Base-by-base conservation (phyloP, 2,329 filamentous ascomycete genomes). In the Calcarisporium arbuscula region DNA sequence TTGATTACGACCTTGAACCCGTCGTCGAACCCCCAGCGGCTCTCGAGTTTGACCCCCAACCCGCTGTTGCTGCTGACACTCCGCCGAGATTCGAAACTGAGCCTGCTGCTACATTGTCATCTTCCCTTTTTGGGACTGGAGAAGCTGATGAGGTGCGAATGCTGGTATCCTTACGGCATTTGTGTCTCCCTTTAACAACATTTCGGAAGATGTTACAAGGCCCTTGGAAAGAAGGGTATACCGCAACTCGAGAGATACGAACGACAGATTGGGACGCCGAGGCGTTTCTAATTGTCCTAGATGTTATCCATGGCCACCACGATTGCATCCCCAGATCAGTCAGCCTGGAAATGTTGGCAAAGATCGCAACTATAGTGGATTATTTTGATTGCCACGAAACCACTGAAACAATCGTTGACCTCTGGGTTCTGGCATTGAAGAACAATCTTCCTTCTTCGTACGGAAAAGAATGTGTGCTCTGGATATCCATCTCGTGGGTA, bases 231-330 rank as follows among this genome's bases (percentile, higher is more conserved):
- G 34, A 42, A 17, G 30, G 12, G n/a, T n/a, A n/a, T n/a, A 10
- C 12, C 14, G 12, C 32, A 36, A 55, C 35, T 43, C 39, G 32
- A 33, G 31, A n/a, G 26, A 15, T 29, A 19, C 16, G 28, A 30
- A 31, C 29, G 8, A 22, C 28, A 9, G 32, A 31, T 12, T 53
- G 57, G 35, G 57, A 70, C 34, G 43, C 51, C 5, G 48, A 60
- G 6, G 62, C 65, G 0, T 52, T 70, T 5, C 47, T 57, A 8
- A 58, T 62, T 14, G 35, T 70, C 2, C 48, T 71, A 30, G 58
- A 67, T 38, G 60, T 66, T 12, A 49, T 72, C 8, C 68, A 72
- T 46, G 53, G 60, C 32, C 57, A 57, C 5, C 57, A 53, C 12
- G 41, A 52, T n/a, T 54, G 60, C 27, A 54, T 72, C 11, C 64